phyloP scores from a whole-genome alignment of 495 filamentous ascomycete species.

The Penicillium coprophilum region DNA sequence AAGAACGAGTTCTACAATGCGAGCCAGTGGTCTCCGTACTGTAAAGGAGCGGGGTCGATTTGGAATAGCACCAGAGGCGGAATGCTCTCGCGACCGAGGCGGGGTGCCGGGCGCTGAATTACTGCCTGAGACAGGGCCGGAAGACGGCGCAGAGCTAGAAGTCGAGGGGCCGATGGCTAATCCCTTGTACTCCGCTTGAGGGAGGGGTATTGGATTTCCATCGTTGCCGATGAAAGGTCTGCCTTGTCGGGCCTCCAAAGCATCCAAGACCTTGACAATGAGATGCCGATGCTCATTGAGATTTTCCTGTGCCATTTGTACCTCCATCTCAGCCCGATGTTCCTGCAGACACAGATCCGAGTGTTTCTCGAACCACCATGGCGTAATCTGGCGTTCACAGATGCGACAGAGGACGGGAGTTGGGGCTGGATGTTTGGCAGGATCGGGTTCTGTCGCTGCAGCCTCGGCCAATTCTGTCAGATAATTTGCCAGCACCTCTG shows the following conservation, averaged over 20 bases:
- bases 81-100: slow-evolving; percentile 77
- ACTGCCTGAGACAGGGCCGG: slow-evolving; percentile 60
- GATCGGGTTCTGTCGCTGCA: slow-evolving; percentile 84
- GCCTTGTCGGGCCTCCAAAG: slow-evolving; percentile 77
- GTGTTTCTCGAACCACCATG: slow-evolving; percentile 99
- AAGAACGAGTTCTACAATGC: slow-evolving; percentile 90
- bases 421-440: slow-evolving; percentile 78
- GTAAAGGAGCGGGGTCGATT: slow-evolving; percentile 79
- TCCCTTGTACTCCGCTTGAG: slow-evolving; percentile 86
- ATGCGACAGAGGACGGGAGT: slow-evolving; percentile 91
- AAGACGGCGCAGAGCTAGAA: slow-evolving; percentile 51
- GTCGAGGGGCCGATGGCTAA: slow-evolving; percentile 75
- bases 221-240: slow-evolving; percentile 62
- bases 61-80: slow-evolving; percentile 69
- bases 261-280: slow-evolving; percentile 95
- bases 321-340: slow-evolving; percentile 94
- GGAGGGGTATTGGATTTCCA: slow-evolving; percentile 40
- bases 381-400: slow-evolving; percentile 95
- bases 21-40: slow-evolving; percentile 79
- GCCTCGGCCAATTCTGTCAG: slow-evolving; percentile 85
- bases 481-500: slow-evolving; percentile 91
- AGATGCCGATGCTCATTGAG: slow-evolving; percentile 90
- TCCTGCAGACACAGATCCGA: slow-evolving; percentile 95
- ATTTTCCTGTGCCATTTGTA: slow-evolving; percentile 90
- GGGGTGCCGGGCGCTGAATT: slow-evolving; percentile 68